Conservation (phyloP, 345 rosid genomes). For the Lagerstroemia speciosa region DNA sequence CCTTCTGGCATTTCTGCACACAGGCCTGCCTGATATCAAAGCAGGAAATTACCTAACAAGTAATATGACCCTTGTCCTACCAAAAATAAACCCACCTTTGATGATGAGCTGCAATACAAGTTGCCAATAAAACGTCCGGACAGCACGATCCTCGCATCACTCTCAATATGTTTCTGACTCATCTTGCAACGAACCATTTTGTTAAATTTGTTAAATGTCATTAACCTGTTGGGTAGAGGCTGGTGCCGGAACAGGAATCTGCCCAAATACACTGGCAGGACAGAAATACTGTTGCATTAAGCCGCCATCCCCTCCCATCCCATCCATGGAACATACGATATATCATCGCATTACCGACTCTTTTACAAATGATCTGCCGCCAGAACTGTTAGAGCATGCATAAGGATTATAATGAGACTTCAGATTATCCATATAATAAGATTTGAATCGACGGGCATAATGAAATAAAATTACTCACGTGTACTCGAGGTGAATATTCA, state of each 20-base stretch:
- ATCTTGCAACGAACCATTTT: background rate
- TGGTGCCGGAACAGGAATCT: background rate
- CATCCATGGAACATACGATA: constrained; percentile 1
- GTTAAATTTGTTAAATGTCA: background rate
- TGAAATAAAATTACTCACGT: constrained; percentile 36
- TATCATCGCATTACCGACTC: constrained; percentile 70
- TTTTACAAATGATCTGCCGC: constrained; percentile 79
- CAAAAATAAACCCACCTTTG: background rate
- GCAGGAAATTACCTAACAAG: background rate
- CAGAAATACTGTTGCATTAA: background rate
- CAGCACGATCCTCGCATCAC: background rate
- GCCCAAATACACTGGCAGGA: background rate
- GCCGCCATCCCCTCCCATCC: no score
- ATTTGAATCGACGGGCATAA: background rate
- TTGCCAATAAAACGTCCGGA: background rate
- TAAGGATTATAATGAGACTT: background rate
- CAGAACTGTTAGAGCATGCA: constrained; percentile 50
- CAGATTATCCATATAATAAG: background rate
- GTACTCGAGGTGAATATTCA: constrained; percentile 92
- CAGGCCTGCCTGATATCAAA: background rate
- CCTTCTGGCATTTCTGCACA: background rate
- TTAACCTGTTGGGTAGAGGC: background rate
- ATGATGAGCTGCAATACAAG: background rate
- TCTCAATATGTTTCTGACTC: background rate
- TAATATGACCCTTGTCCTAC: background rate